Percentiles rank a stretch among this genome's conserved stretches.
phyloP scores from a whole-genome alignment of 345 rosid species.

The Clarkia xantiana region DNA sequence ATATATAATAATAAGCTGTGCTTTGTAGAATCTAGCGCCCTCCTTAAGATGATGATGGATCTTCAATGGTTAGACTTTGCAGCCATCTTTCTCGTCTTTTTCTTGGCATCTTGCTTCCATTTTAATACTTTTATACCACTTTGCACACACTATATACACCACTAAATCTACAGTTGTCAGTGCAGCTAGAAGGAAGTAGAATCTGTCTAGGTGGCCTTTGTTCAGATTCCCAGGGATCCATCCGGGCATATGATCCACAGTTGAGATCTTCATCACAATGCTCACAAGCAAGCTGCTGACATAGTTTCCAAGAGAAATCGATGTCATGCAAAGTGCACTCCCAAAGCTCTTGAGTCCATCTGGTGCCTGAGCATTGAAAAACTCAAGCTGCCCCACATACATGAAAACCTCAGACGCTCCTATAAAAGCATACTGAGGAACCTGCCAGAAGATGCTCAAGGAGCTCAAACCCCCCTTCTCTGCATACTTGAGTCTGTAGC shows the following conservation, averaged over 20 bases:
- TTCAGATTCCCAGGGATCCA: constrained; percentile 97
- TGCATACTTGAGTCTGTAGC: constrained; percentile 59
- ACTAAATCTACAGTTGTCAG: constrained; percentile 52
- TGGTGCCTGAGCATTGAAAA: constrained; percentile 95
- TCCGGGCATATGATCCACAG: constrained; percentile 78
- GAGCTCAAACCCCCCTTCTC: constrained; percentile 72
- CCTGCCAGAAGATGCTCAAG: constrained; percentile 96
- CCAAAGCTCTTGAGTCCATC: constrained; percentile 92
- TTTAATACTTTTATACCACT: constrained; percentile 69
- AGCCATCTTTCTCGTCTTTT: constrained; percentile 19
- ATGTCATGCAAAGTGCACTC: constrained; percentile 91
- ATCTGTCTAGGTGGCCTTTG: constrained; percentile 89
- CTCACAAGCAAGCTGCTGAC: constrained; percentile 90
- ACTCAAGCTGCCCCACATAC: constrained; percentile 94
- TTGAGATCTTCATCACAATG: constrained; percentile 86
- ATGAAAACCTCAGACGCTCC: constrained; percentile 99
- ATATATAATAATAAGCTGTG: constrained; percentile 8
- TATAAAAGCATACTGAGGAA: constrained; percentile 76
- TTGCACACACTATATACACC: constrained; percentile 62
- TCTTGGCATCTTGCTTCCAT: constrained; percentile 41
- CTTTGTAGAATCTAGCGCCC: background rate
- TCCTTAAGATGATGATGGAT: background rate
- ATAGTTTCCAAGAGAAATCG: constrained; percentile 90
- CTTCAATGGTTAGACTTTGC: constrained; percentile 26
- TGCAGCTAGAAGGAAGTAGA: constrained; percentile 79